Evolutionary conservation across 371 early-diverging fungal genomes (phyloP).

Genomic region (Apophysomyces sp.): DNA sequence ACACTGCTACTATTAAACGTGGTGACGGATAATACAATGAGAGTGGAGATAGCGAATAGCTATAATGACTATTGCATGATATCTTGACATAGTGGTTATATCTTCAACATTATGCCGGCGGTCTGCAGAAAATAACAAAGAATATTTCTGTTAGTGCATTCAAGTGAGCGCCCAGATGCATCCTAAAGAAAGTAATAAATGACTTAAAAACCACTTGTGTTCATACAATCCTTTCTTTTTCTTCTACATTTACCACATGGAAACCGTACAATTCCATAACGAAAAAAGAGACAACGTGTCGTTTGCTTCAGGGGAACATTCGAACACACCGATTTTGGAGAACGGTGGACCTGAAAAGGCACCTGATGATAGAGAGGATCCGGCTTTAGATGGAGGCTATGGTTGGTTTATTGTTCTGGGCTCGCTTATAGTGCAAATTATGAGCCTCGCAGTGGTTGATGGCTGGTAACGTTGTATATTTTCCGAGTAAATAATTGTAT

Average conservation of each 20-base stretch:
- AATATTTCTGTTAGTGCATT: neutral
- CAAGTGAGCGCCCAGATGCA: neutral
- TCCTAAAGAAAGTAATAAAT: neutral
- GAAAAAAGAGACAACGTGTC: neutral
- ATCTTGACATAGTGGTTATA: neutral
- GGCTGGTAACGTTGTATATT: conserved; percentile 24
- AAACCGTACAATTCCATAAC: too few species aligned
- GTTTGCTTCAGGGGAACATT: neutral
- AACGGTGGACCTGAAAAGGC: neutral
- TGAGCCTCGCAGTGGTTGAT: conserved; percentile 41
- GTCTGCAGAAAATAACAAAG: neutral
- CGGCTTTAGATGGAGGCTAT: conserved; percentile 38
- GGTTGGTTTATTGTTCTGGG: conserved; percentile 57
- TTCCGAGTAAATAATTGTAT: too few species aligned
- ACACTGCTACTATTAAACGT: too few species aligned
- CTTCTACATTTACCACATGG: too few species aligned
- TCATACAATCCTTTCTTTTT: too few species aligned
- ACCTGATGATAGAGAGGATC: neutral
- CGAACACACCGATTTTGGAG: neutral
- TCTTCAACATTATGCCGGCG: neutral
- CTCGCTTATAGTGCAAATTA: conserved; percentile 54
- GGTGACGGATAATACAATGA: too few species aligned
- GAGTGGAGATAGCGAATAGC: too few species aligned
- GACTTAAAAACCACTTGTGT: neutral
- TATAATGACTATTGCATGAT: neutral